Percentiles rank a stretch among this genome's conserved stretches.
These are phyloP conservation scores for Leccinum subspadiceum DNA, from an alignment of 1,284 basidiomycete genomes.

Conservation along the genomic window DNA sequence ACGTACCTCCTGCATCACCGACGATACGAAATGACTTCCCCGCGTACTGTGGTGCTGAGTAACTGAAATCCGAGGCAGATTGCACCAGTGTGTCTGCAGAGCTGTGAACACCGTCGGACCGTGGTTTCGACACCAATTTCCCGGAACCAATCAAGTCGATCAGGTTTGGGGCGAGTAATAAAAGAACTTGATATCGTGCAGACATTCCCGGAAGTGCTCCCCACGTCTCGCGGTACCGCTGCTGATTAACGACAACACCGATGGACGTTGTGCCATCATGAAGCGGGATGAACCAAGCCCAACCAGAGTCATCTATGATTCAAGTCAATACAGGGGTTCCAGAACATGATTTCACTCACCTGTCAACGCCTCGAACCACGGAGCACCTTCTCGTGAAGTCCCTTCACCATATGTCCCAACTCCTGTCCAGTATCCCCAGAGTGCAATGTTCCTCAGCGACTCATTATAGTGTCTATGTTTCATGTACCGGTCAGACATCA, in stretches of 20 bases:
- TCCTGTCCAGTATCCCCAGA: constrained; percentile 74
- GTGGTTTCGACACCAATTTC: constrained; percentile 38
- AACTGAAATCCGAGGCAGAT: constrained; percentile 65
- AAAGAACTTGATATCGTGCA: constrained; percentile 28
- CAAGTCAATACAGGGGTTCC: constrained; percentile 5
- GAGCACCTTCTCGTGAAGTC: constrained; percentile 52
- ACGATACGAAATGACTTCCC: constrained; percentile 59
- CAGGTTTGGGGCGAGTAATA: constrained; percentile 51
- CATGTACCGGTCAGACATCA: constrained; percentile 64
- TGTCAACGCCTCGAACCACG: constrained; percentile 71
- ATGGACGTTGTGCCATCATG: constrained; percentile 67
- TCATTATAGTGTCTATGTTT: constrained; percentile 68
- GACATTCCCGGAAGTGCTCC: constrained; percentile 35
- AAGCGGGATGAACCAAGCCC: constrained; percentile 78
- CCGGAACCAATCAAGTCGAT: constrained; percentile 49
- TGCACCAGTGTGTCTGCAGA: constrained; percentile 32
- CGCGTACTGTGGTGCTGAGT: constrained; percentile 62
- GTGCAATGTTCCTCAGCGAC: constrained; percentile 68
- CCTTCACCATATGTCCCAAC: constrained; percentile 54
- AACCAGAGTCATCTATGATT: constrained; percentile 65
- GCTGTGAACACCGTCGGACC: neutral
- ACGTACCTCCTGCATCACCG: constrained; percentile 69
- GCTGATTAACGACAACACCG: constrained; percentile 70
- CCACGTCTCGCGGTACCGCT: constrained; percentile 42
- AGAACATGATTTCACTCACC: constrained; percentile 38